Evolutionary conservation across 2,329 filamentous ascomycete genomes (phyloP), one percentile per base, ranked within the genome.

Genomic region (Byssochlamys sp.): DNA sequence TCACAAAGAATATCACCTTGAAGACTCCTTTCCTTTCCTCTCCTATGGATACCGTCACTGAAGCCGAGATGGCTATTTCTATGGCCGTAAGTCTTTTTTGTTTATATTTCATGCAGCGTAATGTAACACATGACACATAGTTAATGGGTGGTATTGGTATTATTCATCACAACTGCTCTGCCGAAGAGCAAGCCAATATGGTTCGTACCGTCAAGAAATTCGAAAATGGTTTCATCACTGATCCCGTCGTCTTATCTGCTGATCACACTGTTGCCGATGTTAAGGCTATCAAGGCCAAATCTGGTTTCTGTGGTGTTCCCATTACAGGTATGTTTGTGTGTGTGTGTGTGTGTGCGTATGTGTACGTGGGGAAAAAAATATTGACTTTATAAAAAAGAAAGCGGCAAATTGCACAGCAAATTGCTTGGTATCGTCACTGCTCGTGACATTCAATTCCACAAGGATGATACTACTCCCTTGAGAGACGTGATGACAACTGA

Each of bases 81-180:
- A 96, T 81, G 73, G 78, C 79, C 49, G n/a, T n/a, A n/a, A n/a
- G n/a, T n/a, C n/a, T n/a, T n/a, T n/a, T n/a, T n/a, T n/a, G n/a
- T n/a, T n/a, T n/a, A n/a, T n/a, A n/a, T n/a, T n/a, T n/a, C n/a
- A n/a, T n/a, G n/a, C n/a, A n/a, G n/a, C n/a, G n/a, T n/a, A n/a
- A n/a, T n/a, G n/a, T n/a, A n/a, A n/a, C n/a, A n/a, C n/a, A n/a
- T n/a, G n/a, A n/a, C n/a, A n/a, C n/a, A n/a, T n/a, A n/a, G n/a
- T 73, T 81, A 53, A 74, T 80, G 49, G 78, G 79, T 66, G 80
- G 80, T 57, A 70, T 81, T 3, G 80, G 94, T 78, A 90, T 99
- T 67, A 95, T 99, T 66, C 94, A 99, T 81, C 94, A 99, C 84
- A 99, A 99, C 81, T 99, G 94, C 83, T 92, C 91, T n/a, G 84